Evolutionary conservation across 371 early-diverging fungal species (phyloP).

Genomic region (Saksenaea oblongispora): DNA sequence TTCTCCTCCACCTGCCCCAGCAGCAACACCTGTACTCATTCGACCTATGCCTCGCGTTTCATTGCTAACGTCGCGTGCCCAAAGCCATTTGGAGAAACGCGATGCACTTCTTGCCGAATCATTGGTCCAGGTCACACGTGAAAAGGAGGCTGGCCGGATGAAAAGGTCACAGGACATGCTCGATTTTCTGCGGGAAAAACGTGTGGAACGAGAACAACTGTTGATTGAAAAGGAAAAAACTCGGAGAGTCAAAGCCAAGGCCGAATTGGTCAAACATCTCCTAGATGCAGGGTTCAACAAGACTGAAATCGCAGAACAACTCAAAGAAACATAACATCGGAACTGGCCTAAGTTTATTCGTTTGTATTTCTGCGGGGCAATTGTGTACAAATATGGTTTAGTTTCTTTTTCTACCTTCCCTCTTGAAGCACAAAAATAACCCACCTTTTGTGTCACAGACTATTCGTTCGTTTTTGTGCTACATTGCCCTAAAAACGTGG

Average conservation of each 20-base stretch:
- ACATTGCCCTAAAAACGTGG: slow-evolving; percentile 6
- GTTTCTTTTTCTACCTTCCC: slow-evolving; percentile 1
- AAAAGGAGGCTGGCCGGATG: slow-evolving; percentile 45
- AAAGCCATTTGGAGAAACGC: slow-evolving; percentile 10
- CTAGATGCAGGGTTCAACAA: slow-evolving; percentile 48
- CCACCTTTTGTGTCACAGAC: slow-evolving; percentile 2
- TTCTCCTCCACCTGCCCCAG: slow-evolving; percentile 6
- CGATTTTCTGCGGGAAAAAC: slow-evolving; percentile 43
- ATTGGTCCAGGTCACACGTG: slow-evolving; percentile 38
- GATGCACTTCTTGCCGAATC: slow-evolving; percentile 33
- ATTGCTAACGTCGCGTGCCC: slow-evolving; percentile 11
- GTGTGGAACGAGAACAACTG: slow-evolving; percentile 41
- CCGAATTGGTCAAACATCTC: slow-evolving; percentile 46
- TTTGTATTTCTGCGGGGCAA: not conserved
- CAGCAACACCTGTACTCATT: slow-evolving; percentile 18
- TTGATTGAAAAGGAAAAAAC: slow-evolving; percentile 47
- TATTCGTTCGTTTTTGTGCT: slow-evolving; percentile 3
- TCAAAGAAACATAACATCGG: slow-evolving; percentile 15
- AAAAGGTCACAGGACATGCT: slow-evolving; percentile 48
- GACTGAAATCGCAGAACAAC: slow-evolving; percentile 44
- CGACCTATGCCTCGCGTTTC: slow-evolving; percentile 29
- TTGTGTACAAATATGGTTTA: slow-evolving; percentile 2
- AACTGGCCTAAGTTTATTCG: slow-evolving; percentile 1
- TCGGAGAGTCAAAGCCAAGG: slow-evolving; percentile 43
- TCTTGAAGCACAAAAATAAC: slow-evolving; percentile 5